Conservation (phyloP, 441 rosid genomes). For the Pelargonium fulgidum region DNA sequence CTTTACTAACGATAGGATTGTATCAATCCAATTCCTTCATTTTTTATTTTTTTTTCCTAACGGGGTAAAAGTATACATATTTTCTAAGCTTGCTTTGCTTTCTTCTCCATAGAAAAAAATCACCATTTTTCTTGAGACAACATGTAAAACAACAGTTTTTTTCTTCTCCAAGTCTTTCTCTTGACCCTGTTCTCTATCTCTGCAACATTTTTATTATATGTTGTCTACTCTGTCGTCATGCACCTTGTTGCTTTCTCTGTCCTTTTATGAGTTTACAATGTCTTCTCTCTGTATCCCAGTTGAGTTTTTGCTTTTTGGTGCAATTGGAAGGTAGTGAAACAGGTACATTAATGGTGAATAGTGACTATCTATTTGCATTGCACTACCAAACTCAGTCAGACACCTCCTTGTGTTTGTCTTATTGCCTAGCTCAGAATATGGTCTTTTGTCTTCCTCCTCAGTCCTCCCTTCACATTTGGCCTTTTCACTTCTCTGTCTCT, state of each 20-base stretch:
- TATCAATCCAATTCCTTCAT: too few species aligned
- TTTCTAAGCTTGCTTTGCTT: conserved; percentile 6
- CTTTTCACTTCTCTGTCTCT: conserved; percentile 12
- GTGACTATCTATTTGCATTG: conserved; percentile 15
- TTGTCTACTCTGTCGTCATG: conserved; percentile 25
- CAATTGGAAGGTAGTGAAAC: conserved; percentile 33
- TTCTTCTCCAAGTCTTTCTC: conserved; percentile 15
- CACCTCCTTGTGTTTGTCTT: conserved; percentile 48
- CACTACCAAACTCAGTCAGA: neutral
- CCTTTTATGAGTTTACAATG: neutral
- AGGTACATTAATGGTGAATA: conserved; percentile 7
- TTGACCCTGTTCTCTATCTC: conserved; percentile 10
- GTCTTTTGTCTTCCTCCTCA: conserved; percentile 18
- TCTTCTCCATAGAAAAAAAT: neutral
- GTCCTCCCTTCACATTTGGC: too few species aligned
- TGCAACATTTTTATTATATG: conserved; percentile 13
- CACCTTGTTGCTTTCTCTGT: conserved; percentile 26
- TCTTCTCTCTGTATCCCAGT: conserved; percentile 19
- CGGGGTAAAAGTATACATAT: neutral
- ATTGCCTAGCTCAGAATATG: conserved; percentile 31
- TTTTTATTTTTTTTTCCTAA: too few species aligned
- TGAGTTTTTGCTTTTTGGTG: conserved; percentile 31
- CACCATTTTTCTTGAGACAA: neutral
- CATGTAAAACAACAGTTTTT: conserved; percentile 13
- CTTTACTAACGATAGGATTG: too few species aligned